Conservation (phyloP, 768 basidiomycete species). For the Russula sp. region DNA sequence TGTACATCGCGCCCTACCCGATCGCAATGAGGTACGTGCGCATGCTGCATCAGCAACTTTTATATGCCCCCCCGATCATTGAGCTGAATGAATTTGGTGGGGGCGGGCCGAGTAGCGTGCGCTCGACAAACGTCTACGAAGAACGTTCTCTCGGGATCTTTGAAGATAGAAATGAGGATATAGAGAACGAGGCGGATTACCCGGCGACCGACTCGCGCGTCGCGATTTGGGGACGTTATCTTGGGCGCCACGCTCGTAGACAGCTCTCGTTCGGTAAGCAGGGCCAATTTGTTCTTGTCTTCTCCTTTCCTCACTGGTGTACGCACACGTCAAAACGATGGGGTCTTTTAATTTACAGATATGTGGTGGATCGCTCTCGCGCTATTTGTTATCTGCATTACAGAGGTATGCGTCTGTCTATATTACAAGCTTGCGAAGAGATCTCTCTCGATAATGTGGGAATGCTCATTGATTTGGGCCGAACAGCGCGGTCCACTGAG, state of each 20-base stretch:
- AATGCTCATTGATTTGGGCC: not conserved
- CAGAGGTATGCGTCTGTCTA: constrained; percentile 28
- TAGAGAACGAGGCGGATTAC: constrained; percentile 22
- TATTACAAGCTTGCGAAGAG: too few relatives aligned
- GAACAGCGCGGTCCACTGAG: constrained; percentile 27
- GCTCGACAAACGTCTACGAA: constrained; percentile 44
- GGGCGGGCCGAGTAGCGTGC: constrained; percentile 29
- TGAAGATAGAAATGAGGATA: constrained; percentile 28
- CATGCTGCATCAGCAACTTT: too few relatives aligned
- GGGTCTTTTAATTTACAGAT: constrained; percentile 22
- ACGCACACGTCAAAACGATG: not conserved
- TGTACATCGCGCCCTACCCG: constrained; percentile 69
- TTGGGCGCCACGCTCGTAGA: constrained; percentile 35
- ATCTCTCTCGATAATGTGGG: not conserved
- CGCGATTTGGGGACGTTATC: constrained; percentile 32
- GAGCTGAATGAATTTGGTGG: too few relatives aligned
- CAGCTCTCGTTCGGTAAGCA: constrained; percentile 48
- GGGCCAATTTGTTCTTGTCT: not conserved
- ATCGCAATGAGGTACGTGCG: constrained; percentile 61
- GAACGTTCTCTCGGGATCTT: constrained; percentile 44
- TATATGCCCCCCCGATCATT: too few relatives aligned
- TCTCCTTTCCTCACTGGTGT: not conserved
- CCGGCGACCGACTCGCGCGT: constrained; percentile 24
- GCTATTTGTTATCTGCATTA: constrained; percentile 44
- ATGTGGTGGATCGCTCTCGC: constrained; percentile 44